Base-by-base conservation (phyloP, 148 eudicot genomes). In the Vaccinium darrowii region DNA sequence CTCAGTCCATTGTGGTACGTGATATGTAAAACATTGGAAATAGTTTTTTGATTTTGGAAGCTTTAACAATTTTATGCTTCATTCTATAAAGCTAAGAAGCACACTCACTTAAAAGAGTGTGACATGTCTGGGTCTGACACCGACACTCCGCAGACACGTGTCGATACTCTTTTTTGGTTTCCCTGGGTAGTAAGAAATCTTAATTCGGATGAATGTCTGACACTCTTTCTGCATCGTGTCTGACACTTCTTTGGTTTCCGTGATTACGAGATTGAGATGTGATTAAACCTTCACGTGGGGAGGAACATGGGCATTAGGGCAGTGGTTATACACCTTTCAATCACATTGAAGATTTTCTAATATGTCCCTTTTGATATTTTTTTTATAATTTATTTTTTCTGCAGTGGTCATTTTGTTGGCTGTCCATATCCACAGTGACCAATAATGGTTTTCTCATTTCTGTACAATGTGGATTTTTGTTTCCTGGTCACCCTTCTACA, bases 1-100 rank as follows among this genome's bases (percentile, higher is more conserved):
- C 80, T 84, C 89, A 72, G 87, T 86, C 75, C 76, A 84, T 57
- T 71, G 81, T 80, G 94, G 94, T 92, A 89, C 18, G 93, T 82
- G 51, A n/a, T 80, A 16, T 84, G 3, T 77, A 30, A 25, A 69
- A 50, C 30, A 54, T 15, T 53, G 71, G 84, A 50, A 60, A 19
- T 82, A 76, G 18, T 30, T 81, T 56, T 54, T 54, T 47, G 21
- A 47, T 27, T 76, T 7, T 85, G 23, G 36, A 50, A 25, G 43
- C 15, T 81, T 78, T 63, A 27, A 5, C 12, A 21, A 9, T 25
- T 57, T 36, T 5, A 58, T 30, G n/a, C 60, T 56, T 43, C 11
- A 7, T 5, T 5, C 50, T 16, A 19, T 73, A 36, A 39, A 69
- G 25, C 74, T 27, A 27, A 27, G 43, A 69, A 30, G 74, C 36